A percentile compares a stretch with the other conserved stretches of the same genome.
phyloP scores from a whole-genome alignment of 805 yeast species.

The Zygosaccharomyces kombuchaensis region DNA sequence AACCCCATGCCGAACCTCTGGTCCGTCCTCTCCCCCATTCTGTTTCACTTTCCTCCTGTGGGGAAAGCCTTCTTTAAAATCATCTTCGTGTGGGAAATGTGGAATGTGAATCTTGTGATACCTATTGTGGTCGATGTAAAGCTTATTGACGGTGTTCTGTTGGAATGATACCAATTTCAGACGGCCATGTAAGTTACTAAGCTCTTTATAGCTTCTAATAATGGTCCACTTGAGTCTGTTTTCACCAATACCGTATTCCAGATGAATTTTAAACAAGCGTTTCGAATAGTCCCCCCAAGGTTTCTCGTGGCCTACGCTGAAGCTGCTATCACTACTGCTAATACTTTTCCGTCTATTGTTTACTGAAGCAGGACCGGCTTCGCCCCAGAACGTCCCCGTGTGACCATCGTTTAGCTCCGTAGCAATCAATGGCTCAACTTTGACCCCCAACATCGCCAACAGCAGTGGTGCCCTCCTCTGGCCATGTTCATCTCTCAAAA shows the following conservation, averaged over 20 bases:
- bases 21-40: not conserved
- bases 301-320: slow-evolving; percentile 27
- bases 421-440: slow-evolving; percentile 39
- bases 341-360: slow-evolving; percentile 12
- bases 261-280: slow-evolving; percentile 53
- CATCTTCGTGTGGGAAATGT: slow-evolving; percentile 29
- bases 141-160: slow-evolving; percentile 33
- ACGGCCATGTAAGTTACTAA: slow-evolving; percentile 64
- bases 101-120: slow-evolving; percentile 27
- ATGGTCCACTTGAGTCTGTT: slow-evolving; percentile 77
- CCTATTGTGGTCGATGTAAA: slow-evolving; percentile 27
- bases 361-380: not conserved
- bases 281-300: slow-evolving; percentile 28
- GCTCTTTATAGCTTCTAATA: slow-evolving; percentile 64
- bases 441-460: slow-evolving; percentile 65
- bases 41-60: slow-evolving; percentile 5
- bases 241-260: slow-evolving; percentile 88
- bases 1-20: not conserved
- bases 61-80: slow-evolving; percentile 10
- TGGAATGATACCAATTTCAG: slow-evolving; percentile 53
- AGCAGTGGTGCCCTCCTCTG: slow-evolving; percentile 78
- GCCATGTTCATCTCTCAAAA: slow-evolving; percentile 72
- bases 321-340: slow-evolving; percentile 7
- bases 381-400: not conserved
- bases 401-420: not conserved